Evolutionary conservation across 2,329 filamentous ascomycete species (phyloP), one percentile per base, ranked within the genome.

Genomic region (Sarocladium kiliense): DNA sequence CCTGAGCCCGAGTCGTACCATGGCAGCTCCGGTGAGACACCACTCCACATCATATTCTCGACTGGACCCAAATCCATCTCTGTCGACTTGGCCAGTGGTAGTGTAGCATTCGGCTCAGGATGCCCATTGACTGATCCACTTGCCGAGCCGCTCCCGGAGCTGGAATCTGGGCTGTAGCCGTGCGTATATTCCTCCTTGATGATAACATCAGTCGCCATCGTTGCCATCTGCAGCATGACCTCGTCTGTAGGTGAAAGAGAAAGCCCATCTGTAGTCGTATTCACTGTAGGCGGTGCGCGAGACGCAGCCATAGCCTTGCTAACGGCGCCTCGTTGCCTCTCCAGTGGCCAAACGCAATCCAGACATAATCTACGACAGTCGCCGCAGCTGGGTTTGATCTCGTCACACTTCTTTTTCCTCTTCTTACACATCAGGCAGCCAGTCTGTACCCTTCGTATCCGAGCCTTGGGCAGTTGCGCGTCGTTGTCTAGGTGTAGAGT

Each of bases 381-480:
- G 30, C 66, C 65, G 58, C 74, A 77, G 41, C 67, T 66, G 2
- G 74, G 74, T 58, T 74, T 75, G 10, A 61, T 63, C 62, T 77
- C 74, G 57, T 76, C 74, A 62, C 74, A 77, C 61, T 77, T 77
- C 67, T 76, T 76, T 66, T 76, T 76, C 44, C 74, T 70, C 25
- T 66, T 66, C 60, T 75, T 73, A 62, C 74, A 77, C 58, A 73
- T 75, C 53, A 74, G 58, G 59, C 74, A 77, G 12, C 74, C 74
- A 30, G 68, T 70, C 61, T 70, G 68, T 3, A 69, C 67, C 30
- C 68, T 61, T 7, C 65, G 61, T 36, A 69, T 70, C 37, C 63
- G 64, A 3, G 66, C 67, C 58, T 68, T 70, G 55, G 68, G 66
- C 19, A 53, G 12, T n/a, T 53, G 50, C 27, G 61, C 44, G n/a